Percentiles rank a stretch among this genome's conserved stretches.
phyloP scores from a whole-genome alignment of 164 flowering plant genomes.

The Umbilicus rupestris region DNA sequence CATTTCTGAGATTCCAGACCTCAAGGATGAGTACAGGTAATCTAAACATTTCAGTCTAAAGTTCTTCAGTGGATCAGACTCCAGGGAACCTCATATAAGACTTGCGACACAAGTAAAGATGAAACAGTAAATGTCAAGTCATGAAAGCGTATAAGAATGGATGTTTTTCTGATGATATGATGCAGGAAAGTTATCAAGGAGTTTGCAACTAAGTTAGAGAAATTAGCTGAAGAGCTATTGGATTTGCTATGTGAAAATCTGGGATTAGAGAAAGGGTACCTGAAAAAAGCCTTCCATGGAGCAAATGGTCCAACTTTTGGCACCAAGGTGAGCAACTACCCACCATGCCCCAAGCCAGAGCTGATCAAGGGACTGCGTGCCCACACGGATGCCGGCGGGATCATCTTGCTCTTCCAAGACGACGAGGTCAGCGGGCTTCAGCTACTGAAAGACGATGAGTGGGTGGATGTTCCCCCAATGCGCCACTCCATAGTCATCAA shows the following conservation, averaged over 20 bases:
- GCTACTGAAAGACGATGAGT: constrained; percentile 71
- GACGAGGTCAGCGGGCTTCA: constrained; percentile 83
- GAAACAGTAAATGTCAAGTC: background rate
- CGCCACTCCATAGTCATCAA: constrained; percentile 86
- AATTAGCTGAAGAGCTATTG: constrained; percentile 59
- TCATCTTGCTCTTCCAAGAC: constrained; percentile 82
- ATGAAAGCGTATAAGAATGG: too few species aligned
- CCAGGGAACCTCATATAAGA: too few species aligned
- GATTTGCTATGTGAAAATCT: constrained; percentile 85
- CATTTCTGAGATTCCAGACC: constrained; percentile 70
- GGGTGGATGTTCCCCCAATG: constrained; percentile 93
- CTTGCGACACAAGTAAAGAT: background rate
- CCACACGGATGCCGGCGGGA: constrained; percentile 94
- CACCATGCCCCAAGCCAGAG: constrained; percentile 84
- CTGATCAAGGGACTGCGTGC: constrained; percentile 81
- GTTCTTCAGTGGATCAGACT: too few species aligned
- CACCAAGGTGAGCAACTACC: constrained; percentile 88
- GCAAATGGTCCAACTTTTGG: constrained; percentile 77
- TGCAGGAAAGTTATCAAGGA: constrained; percentile 71
- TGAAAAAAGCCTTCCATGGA: constrained; percentile 65
- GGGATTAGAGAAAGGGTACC: constrained; percentile 71
- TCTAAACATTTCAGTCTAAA: too few species aligned
- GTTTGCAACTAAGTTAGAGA: constrained; percentile 54
- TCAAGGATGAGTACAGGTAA: constrained; percentile 56
- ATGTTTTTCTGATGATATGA: background rate